Percentiles rank a stretch among this genome's conserved stretches.
phyloP scores from a whole-genome alignment of 1,139 yeast genomes.

The Suhomyces yuchorum region DNA sequence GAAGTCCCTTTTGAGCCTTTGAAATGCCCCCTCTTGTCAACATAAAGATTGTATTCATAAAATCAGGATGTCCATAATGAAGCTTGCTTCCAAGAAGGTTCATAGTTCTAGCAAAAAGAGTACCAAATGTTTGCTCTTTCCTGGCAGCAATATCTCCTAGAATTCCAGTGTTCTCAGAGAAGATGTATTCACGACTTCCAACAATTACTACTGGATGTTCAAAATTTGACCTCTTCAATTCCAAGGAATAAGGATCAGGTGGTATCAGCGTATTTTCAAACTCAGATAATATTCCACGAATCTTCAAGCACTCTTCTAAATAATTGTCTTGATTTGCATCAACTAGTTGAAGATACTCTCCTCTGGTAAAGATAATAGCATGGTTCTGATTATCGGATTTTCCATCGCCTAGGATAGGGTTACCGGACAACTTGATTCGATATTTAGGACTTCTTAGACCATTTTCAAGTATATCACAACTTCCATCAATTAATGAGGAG shows the following conservation, averaged over 20 bases:
- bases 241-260: conserved; percentile 36
- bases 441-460: conserved; percentile 50
- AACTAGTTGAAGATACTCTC: conserved; percentile 55
- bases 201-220: conserved; percentile 71
- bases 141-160: conserved; percentile 93
- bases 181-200: conserved; percentile 87
- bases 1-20: conserved; percentile 84
- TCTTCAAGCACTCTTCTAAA: conserved; percentile 55
- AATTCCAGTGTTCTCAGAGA: conserved; percentile 83
- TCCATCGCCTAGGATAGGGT: conserved; percentile 60
- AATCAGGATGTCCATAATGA: conserved; percentile 93
- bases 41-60: conserved; percentile 81
- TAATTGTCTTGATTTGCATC: conserved; percentile 63
- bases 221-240: conserved; percentile 21
- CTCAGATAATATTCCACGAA: conserved; percentile 52
- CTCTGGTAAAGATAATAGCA: conserved; percentile 51
- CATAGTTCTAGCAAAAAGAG: conserved; percentile 80
- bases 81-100: conserved; percentile 86
- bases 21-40: conserved; percentile 89
- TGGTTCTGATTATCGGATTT: conserved; percentile 60
- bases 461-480: conserved; percentile 39
- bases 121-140: conserved; percentile 91
- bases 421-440: conserved; percentile 50
- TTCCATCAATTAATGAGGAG: conserved; percentile 47
- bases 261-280: conserved; percentile 47